Percentiles rank a stretch among this genome's conserved stretches.
These are phyloP conservation scores for Stephanodiscus minutulus DNA, from an alignment of 108 stramenopile species.

Conservation along the genomic window DNA sequence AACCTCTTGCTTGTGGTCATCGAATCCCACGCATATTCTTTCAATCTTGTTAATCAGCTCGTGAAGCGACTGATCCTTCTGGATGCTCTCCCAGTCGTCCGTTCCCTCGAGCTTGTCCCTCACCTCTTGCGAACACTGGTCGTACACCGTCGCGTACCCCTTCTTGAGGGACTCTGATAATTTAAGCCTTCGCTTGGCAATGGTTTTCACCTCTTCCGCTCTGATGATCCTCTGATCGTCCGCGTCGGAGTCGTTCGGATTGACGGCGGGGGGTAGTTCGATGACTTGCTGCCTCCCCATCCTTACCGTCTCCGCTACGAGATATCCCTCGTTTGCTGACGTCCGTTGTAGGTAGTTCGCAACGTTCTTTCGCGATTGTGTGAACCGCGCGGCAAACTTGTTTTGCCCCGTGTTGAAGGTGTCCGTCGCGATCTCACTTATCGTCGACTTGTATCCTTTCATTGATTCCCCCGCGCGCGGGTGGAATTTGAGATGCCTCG, in stretches of 20 bases:
- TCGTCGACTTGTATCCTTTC: too few species aligned
- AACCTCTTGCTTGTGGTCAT: too few species aligned
- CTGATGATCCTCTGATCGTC: neutral
- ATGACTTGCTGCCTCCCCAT: neutral
- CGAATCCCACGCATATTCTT: too few species aligned
- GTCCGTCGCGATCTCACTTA: too few species aligned
- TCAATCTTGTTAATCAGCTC: too few species aligned
- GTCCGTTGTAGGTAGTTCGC: conserved; percentile 1
- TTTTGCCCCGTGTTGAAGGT: too few species aligned
- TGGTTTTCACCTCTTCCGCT: neutral
- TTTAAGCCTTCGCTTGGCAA: neutral
- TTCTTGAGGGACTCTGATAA: too few species aligned
- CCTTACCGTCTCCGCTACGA: neutral
- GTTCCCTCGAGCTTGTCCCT: too few species aligned
- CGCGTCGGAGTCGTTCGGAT: neutral
- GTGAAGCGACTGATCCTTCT: neutral
- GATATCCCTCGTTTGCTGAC: neutral
- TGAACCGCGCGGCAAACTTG: neutral
- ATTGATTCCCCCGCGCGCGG: too few species aligned
- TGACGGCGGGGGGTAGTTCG: neutral
- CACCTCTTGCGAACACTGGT: too few species aligned
- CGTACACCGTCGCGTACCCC: too few species aligned
- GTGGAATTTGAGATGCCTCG: too few species aligned
- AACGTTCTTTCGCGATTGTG: neutral
- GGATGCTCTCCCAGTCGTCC: neutral